Evolutionary conservation across 352 stramenopile species (phyloP).

Genomic region (Thraustochytrium sp.): DNA sequence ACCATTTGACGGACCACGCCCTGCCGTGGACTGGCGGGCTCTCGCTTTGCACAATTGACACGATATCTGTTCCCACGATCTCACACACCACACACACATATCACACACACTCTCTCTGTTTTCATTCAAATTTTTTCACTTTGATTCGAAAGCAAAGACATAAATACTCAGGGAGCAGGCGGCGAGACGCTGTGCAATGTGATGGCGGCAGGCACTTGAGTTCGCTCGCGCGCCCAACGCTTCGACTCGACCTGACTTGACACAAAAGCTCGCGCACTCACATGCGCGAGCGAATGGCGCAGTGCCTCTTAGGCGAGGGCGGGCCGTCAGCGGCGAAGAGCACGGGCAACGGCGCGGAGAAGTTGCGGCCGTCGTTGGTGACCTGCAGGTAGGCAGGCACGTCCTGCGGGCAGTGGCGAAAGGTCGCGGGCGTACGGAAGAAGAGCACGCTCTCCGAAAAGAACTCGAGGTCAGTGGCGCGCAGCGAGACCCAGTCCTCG

Average conservation of each 20-base stretch:
- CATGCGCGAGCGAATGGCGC: slow-evolving; percentile 32
- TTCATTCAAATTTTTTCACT: background rate
- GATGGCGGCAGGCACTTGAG: background rate
- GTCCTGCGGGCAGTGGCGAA: background rate
- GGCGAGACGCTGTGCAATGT: background rate
- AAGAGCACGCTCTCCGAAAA: slow-evolving; percentile 37
- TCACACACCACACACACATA: no score
- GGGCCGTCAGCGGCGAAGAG: background rate
- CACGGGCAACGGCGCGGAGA: background rate
- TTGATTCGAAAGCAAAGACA: background rate
- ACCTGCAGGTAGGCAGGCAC: background rate
- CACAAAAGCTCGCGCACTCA: background rate
- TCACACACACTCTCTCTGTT: no score
- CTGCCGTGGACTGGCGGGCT: no score
- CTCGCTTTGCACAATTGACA: no score
- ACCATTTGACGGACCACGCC: no score
- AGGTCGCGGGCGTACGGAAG: background rate
- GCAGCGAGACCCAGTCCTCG: slow-evolving; percentile 6
- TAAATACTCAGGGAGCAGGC: background rate
- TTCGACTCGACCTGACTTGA: no score
- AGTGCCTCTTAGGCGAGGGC: slow-evolving; percentile 23
- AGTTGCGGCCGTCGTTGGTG: slow-evolving; percentile 38
- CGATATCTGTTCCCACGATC: no score
- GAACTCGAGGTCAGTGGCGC: slow-evolving; percentile 8
- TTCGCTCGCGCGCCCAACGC: no score